phyloP scores from a whole-genome alignment of 352 stramenopile species.

The Phytopythium sindhum region DNA sequence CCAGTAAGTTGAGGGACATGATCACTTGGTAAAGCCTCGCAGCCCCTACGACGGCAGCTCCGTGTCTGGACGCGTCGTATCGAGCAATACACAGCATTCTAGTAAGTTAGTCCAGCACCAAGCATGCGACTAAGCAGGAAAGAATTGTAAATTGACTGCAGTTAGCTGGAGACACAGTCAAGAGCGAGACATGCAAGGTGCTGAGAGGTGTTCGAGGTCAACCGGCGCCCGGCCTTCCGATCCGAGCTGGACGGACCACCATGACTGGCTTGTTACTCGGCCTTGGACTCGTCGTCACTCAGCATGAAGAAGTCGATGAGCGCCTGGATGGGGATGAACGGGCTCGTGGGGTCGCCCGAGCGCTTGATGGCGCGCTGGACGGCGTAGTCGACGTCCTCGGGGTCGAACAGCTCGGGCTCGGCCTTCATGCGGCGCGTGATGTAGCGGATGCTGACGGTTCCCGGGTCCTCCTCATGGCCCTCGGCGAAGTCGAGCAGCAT shows the following conservation, averaged over 20 bases:
- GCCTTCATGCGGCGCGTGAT: conserved; percentile 50
- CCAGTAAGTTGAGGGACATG: not conserved
- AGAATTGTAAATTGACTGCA: not conserved
- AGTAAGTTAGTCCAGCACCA: not conserved
- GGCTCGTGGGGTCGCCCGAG: conserved; percentile 20
- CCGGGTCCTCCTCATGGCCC: conserved; percentile 56
- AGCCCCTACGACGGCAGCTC: not conserved
- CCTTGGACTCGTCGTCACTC: conserved; percentile 7
- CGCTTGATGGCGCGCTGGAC: conserved; percentile 34
- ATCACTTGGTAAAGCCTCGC: not conserved
- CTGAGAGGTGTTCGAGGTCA: no score
- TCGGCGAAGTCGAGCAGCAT: conserved; percentile 52
- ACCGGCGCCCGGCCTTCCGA: not conserved
- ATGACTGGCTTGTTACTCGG: not conserved
- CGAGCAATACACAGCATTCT: not conserved
- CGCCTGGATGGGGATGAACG: conserved; percentile 41
- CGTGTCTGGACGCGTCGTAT: no score
- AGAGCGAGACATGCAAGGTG: not conserved
- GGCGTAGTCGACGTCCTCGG: conserved; percentile 44
- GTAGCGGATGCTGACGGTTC: conserved; percentile 47
- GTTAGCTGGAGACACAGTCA: not conserved
- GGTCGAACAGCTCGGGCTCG: conserved; percentile 51
- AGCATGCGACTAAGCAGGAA: not conserved
- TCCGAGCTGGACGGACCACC: not conserved
- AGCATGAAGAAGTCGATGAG: conserved; percentile 36